Base-by-base conservation (phyloP, 352 stramenopile genomes). In the Blastocystis sp. region DNA sequence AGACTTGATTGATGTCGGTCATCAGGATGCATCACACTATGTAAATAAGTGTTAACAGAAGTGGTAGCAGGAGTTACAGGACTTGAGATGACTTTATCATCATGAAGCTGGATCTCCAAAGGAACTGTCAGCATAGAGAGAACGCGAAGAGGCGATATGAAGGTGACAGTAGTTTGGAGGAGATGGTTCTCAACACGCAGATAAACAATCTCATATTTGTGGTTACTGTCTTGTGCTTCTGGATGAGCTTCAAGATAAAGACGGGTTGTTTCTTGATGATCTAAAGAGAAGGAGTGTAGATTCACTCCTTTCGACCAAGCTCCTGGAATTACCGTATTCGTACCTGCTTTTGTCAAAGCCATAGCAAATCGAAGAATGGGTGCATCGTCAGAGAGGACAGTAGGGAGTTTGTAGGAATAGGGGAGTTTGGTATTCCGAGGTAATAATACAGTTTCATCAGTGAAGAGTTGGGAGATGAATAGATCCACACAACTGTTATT, bases 271-370 rank as follows among this genome's bases (percentile, higher is more conserved):
- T 84, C 73, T 27, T 84, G 44, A 54, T 84, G 58, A n/a, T 84
- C 73, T 35, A 66, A 57, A n/a, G 42, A 66, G 73, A 66, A 84
- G 2, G 73, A 84, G 30, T 84, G 73, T 24, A 84, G 37, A 42
- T 84, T 84, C 33, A 84, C 68, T 27, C 73, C 73, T 57, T 84
- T 84, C 51, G 73, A 84, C 73, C 73, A 84, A 11, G 73, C 73
- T 42, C 73, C 73, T 19, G 73, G 7, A 33, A 27, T 64, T 1
- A 22, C 24, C 1, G 24, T 30, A 1, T 69, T 30, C 11, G 9
- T 13, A 19, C 42, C 73, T 2, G 51, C 5, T 37, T 84, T 60
- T n/a, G 33, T 37, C 27, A 48, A 42, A 22, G 73, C 33, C 5
- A 66, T 35, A 22, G 73, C 51, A 56, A 84, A 84, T 0, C 73